Conservation (phyloP, 768 basidiomycete species). For the Neoboletus subvelutipes region DNA sequence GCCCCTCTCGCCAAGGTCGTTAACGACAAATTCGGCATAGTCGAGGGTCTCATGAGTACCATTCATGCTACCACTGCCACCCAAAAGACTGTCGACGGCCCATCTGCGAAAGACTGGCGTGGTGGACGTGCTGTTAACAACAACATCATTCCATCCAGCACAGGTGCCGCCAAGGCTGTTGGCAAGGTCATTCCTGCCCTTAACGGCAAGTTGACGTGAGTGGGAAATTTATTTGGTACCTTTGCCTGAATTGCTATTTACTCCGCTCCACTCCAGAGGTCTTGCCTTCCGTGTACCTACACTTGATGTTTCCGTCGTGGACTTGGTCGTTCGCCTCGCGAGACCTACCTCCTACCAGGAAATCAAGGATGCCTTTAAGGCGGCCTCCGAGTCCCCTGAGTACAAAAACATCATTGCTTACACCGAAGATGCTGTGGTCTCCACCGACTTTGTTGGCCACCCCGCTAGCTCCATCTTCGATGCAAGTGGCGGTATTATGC, state of each 20-base stretch:
- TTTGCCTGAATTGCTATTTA: slow-evolving; percentile 5
- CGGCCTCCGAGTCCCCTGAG: slow-evolving; percentile 60
- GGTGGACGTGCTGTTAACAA: slow-evolving; percentile 93
- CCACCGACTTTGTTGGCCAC: slow-evolving; percentile 88
- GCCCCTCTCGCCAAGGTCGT: slow-evolving; percentile 99
- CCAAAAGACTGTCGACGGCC: slow-evolving; percentile 93
- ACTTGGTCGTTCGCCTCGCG: slow-evolving; percentile 91
- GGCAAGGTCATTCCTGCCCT: slow-evolving; percentile 96
- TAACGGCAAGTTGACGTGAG: slow-evolving; percentile 97
- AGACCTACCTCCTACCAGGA: slow-evolving; percentile 83
- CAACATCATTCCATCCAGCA: slow-evolving; percentile 99
- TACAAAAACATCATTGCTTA: slow-evolving; percentile 81
- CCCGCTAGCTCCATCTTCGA: slow-evolving; percentile 88
- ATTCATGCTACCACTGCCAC: slow-evolving; percentile 97
- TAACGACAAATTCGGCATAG: slow-evolving; percentile 94
- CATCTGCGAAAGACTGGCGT: slow-evolving; percentile 95
- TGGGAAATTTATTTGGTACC: not conserved
- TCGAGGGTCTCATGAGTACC: slow-evolving; percentile 98
- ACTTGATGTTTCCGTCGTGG: slow-evolving; percentile 95
- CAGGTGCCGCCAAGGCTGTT: slow-evolving; percentile 98
- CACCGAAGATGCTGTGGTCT: slow-evolving; percentile 93
- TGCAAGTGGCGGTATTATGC: slow-evolving; percentile 86
- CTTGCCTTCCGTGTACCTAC: slow-evolving; percentile 98
- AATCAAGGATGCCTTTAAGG: slow-evolving; percentile 85
- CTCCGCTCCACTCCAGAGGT: slow-evolving; percentile 47